Base-by-base conservation (phyloP, 1,139 yeast genomes). In the Spathaspora sp. region DNA sequence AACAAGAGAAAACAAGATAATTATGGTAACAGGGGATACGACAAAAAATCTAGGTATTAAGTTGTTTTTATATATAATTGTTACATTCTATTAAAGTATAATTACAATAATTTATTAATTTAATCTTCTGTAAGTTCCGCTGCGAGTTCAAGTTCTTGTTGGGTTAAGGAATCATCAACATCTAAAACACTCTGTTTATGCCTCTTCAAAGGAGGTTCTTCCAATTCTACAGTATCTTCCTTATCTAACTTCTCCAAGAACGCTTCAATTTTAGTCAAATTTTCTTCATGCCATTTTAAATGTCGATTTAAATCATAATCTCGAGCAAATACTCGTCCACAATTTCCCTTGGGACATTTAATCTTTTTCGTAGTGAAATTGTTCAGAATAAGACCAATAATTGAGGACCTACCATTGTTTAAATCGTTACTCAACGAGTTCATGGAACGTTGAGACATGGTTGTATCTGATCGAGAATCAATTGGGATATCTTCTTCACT, bases 301-400 rank as follows among this genome's bases (percentile, higher is more conserved):
- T 83, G 89, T 41, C 86, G 67, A 18, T 61, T 58, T 33, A 81
- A 59, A 56, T 81, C 86, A 53, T 73, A 71, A 0, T 72, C 71
- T 47, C 75, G 65, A 16, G 70, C 63, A 55, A 81, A 82, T 25
- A 59, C 61, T 36, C 85, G 63, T 26, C 59, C 64, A 57, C 89
- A 83, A 41, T 70, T 70, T 15, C 55, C 58, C 47, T 67, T 72
- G 1, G 81, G 76, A 55, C 89, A 82, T 0, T 58, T 47, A 1
- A 78, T 53, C 16, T 62, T 63, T 17, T 70, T 65, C 17, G 26
- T 7, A 6, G 65, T 60, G 36, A 63, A 61, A 58, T 74, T 68
- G 38, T 59, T 58, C 61, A 69, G 61, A 41, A 81, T 58, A 47
- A 77, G 49, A 43, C 70, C 71, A 37, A 74, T 53, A 37, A 70